Percentiles rank a stretch among this genome's conserved stretches.
These are phyloP conservation scores for Alternaria gansuensis DNA, from an alignment of 2,329 filamentous ascomycete species.

Conservation along the genomic window DNA sequence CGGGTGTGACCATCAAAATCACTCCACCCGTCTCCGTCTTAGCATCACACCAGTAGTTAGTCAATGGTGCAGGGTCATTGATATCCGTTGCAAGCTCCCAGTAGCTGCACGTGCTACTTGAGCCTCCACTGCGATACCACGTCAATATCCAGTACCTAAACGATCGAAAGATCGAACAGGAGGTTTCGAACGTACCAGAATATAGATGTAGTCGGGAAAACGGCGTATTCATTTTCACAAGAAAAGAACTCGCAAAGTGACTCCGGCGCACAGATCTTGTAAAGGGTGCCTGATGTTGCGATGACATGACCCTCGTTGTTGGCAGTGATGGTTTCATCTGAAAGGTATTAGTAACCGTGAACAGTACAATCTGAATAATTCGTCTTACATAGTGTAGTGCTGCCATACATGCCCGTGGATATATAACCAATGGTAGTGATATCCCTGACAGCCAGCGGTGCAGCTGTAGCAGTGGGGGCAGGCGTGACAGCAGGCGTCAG, in stretches of 20 bases:
- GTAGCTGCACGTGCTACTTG: conserved; percentile 21
- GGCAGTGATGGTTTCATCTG: conserved; percentile 24
- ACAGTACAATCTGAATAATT: too few relatives aligned
- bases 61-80: conserved; percentile 20
- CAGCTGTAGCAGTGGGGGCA: conserved; percentile 21
- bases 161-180: not conserved
- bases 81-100: conserved; percentile 22
- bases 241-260: conserved; percentile 22
- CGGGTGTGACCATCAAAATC: conserved; percentile 21
- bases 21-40: conserved; percentile 15
- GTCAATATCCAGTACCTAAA: not conserved
- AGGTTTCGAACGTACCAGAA: conserved; percentile 17
- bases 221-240: conserved; percentile 18
- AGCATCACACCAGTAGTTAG: conserved; percentile 29
- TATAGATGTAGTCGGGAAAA: conserved; percentile 8
- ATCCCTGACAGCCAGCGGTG: conserved; percentile 15
- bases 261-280: conserved; percentile 16
- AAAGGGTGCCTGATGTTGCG: conserved; percentile 20
- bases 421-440: conserved; percentile 25
- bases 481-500: conserved; percentile 15
- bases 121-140: conserved; percentile 10
- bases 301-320: conserved; percentile 19
- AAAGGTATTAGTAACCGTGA: conserved; percentile 4
- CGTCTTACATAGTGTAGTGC: conserved; percentile 24
- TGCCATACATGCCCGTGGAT: conserved; percentile 13